A percentile compares a stretch with the other conserved stretches of the same genome.
phyloP scores from a whole-genome alignment of 805 yeast genomes.

The Clavispora carvajalis region DNA sequence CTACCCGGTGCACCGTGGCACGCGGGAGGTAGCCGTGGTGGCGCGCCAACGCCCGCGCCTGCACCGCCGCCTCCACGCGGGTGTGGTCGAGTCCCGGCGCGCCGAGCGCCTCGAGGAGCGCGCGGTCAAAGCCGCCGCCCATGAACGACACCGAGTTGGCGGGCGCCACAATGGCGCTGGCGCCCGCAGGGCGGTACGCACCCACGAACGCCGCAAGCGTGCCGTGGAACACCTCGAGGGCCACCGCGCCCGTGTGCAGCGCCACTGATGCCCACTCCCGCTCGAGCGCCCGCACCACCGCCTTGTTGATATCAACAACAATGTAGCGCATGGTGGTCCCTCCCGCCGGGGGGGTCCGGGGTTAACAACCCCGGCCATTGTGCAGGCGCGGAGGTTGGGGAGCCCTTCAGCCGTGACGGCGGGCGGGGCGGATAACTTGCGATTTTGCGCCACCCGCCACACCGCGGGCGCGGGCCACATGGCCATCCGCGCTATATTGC shows the following conservation, averaged over 20 bases:
- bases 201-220: neutral
- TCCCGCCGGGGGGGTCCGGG: neutral
- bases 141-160: slow-evolving; percentile 22
- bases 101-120: slow-evolving; percentile 13
- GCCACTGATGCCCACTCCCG: neutral
- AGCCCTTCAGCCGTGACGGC: too few species aligned
- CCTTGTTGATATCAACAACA: slow-evolving; percentile 5
- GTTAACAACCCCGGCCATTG: neutral
- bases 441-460: too few species aligned
- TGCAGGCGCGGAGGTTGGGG: neutral
- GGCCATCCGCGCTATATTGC: neutral
- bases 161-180: slow-evolving; percentile 18
- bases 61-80: slow-evolving; percentile 13
- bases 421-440: too few species aligned
- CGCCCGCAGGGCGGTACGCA: neutral
- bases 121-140: slow-evolving; percentile 27
- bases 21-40: slow-evolving; percentile 18
- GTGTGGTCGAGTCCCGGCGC: slow-evolving; percentile 7
- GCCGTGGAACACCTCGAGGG: neutral
- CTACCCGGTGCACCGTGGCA: slow-evolving; percentile 10
- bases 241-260: neutral
- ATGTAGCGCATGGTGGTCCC: slow-evolving; percentile 4
- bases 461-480: neutral
- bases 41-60: slow-evolving; percentile 10
- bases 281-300: slow-evolving; percentile 1